phyloP scores from a whole-genome alignment of 2,329 filamentous ascomycete species.

The Penicillium glabrum region DNA sequence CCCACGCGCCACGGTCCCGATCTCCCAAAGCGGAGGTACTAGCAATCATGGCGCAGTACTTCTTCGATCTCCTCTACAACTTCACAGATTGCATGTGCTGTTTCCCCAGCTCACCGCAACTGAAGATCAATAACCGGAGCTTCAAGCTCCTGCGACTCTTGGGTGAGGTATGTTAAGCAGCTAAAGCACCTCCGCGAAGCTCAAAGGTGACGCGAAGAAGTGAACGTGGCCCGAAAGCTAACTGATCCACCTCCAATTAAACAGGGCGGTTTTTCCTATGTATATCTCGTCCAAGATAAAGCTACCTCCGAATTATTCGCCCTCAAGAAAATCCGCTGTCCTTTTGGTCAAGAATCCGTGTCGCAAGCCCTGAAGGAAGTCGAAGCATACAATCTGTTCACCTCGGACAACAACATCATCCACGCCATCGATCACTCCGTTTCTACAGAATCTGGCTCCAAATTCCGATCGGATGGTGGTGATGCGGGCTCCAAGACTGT shows the following conservation, averaged over 20 bases:
- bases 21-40: background rate
- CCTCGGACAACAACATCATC: slow-evolving; percentile 81
- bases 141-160: slow-evolving; percentile 95
- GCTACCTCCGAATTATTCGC: slow-evolving; percentile 81
- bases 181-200: background rate
- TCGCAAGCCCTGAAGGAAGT: slow-evolving; percentile 94
- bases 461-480: slow-evolving; percentile 57
- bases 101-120: slow-evolving; percentile 88
- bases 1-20: background rate
- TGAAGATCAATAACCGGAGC: slow-evolving; percentile 91
- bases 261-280: slow-evolving; percentile 95
- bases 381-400: slow-evolving; percentile 91
- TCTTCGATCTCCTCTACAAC: slow-evolving; percentile 87
- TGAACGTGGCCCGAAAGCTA: slow-evolving; percentile 6
- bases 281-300: slow-evolving; percentile 96
- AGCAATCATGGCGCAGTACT: slow-evolving; percentile 70
- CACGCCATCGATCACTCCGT: slow-evolving; percentile 80
- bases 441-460: slow-evolving; percentile 65
- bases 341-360: slow-evolving; percentile 95
- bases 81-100: slow-evolving; percentile 94
- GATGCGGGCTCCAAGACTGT: slow-evolving; percentile 79
- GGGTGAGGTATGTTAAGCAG: slow-evolving; percentile 67
- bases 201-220: background rate
- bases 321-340: slow-evolving; percentile 98
- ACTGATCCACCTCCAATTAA: background rate